Conservation (phyloP, 257 asterid genomes). For the Buddleja alternifolia region DNA sequence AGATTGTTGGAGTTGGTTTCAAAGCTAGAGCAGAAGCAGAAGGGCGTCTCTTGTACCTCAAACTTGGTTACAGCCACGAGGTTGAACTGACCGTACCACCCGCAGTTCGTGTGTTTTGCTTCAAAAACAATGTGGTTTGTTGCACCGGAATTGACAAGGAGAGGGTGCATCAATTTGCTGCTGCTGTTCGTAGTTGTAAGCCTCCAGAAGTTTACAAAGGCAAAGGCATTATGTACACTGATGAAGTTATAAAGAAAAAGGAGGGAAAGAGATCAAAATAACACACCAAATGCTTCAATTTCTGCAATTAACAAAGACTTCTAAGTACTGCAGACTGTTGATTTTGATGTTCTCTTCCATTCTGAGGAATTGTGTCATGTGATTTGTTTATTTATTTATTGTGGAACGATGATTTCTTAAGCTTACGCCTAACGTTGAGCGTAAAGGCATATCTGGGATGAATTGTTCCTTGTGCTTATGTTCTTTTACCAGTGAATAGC, state of each 20-base stretch:
- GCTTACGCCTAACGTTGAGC: no score
- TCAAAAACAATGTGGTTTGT: constrained; percentile 59
- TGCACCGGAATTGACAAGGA: constrained; percentile 77
- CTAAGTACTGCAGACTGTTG: no score
- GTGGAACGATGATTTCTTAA: no score
- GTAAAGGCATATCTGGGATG: no score
- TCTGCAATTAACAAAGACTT: not conserved
- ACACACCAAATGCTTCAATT: not conserved
- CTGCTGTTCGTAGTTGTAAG: constrained; percentile 65
- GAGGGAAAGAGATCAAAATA: constrained; percentile 72
- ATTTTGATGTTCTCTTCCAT: not conserved
- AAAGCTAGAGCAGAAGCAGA: constrained; percentile 81
- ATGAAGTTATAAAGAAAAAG: constrained; percentile 75
- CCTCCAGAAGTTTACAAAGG: constrained; percentile 77
- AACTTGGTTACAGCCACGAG: constrained; percentile 79
- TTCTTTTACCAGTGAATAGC: no score
- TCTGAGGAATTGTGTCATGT: not conserved
- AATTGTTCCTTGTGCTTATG: no score
- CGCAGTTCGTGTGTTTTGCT: constrained; percentile 70
- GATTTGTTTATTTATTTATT: no score
- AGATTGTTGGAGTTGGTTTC: constrained; percentile 84
- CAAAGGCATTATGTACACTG: constrained; percentile 71
- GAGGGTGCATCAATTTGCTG: constrained; percentile 71
- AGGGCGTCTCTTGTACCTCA: constrained; percentile 72
- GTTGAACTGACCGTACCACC: constrained; percentile 66